Evolutionary conservation across 352 stramenopile genomes (phyloP).

Genomic region (Phytophthora melonis): DNA sequence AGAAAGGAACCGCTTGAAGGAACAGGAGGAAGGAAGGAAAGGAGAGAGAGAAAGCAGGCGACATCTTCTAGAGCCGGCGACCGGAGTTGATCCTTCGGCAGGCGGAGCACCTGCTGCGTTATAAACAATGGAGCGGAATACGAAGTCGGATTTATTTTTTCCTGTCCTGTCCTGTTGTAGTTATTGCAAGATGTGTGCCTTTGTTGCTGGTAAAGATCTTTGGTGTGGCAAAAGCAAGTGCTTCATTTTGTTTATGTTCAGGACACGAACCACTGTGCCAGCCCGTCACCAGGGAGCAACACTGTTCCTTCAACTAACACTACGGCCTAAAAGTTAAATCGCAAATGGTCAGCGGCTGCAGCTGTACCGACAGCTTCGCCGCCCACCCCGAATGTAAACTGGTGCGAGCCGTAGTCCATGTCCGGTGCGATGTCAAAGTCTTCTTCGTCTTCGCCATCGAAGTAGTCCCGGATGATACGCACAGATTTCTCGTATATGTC

Average conservation of each 20-base stretch:
- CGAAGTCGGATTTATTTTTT: slow-evolving; percentile 37
- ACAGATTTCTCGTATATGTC: slow-evolving; percentile 95
- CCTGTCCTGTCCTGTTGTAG: not conserved
- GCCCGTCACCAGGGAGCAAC: not conserved
- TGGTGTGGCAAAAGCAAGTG: not conserved
- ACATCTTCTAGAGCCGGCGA: slow-evolving; percentile 27
- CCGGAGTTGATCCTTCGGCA: not conserved
- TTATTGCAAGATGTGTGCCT: not conserved
- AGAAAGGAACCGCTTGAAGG: slow-evolving; percentile 25
- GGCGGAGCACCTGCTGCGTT: slow-evolving; percentile 12
- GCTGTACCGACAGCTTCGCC: slow-evolving; percentile 17
- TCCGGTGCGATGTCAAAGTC: slow-evolving; percentile 78
- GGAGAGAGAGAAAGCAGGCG: slow-evolving; percentile 11
- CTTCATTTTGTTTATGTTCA: slow-evolving; percentile 10
- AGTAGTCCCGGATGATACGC: slow-evolving; percentile 97
- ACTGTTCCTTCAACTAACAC: slow-evolving; percentile 11
- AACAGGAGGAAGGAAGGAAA: not conserved
- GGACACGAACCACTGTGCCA: not conserved
- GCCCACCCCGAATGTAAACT: slow-evolving; percentile 77
- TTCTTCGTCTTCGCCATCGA: slow-evolving; percentile 97
- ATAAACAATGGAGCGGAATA: slow-evolving; percentile 34
- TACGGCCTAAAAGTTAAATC: slow-evolving; percentile 42
- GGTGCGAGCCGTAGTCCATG: slow-evolving; percentile 55
- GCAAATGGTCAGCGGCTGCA: slow-evolving; percentile 20
- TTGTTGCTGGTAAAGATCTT: not conserved